Evolutionary conservation across 108 stramenopile species (phyloP).

Genomic region (Bacterosira constricta): DNA sequence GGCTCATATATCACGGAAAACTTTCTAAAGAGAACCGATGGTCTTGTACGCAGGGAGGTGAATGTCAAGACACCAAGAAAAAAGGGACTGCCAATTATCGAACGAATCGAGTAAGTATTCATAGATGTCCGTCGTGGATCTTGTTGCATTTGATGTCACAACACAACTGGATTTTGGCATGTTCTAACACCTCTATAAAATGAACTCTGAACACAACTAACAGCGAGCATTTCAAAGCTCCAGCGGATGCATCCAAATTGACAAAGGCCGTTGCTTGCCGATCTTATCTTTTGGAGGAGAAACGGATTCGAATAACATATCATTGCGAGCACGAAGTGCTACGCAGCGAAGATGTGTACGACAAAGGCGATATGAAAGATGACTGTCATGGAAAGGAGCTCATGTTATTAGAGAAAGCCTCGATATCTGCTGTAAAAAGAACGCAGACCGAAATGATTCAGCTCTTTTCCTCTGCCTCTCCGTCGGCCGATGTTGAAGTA

Average conservation of each 20-base stretch:
- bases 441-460: constrained; percentile 58
- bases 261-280: constrained; percentile 10
- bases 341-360: background rate
- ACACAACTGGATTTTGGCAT: background rate
- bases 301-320: constrained; percentile 2
- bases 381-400: constrained; percentile 21
- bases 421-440: constrained; percentile 46
- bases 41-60: constrained; percentile 18
- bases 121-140: no score
- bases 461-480: constrained; percentile 44
- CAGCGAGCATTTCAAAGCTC: constrained; percentile 29
- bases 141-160: background rate
- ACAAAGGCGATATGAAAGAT: constrained; percentile 15
- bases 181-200: background rate
- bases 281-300: constrained; percentile 14
- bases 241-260: background rate
- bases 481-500: constrained; percentile 15
- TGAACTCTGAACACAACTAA: background rate
- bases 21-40: constrained; percentile 25
- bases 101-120: constrained; percentile 12
- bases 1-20: constrained; percentile 21
- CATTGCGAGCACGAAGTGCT: constrained; percentile 29
- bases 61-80: background rate
- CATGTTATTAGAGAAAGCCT: constrained; percentile 48
- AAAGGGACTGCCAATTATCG: background rate